Evolutionary conservation across 169 alveolate species (phyloP), one percentile per base, ranked within the genome.

Genomic region (Plasmodium chabaudi): DNA sequence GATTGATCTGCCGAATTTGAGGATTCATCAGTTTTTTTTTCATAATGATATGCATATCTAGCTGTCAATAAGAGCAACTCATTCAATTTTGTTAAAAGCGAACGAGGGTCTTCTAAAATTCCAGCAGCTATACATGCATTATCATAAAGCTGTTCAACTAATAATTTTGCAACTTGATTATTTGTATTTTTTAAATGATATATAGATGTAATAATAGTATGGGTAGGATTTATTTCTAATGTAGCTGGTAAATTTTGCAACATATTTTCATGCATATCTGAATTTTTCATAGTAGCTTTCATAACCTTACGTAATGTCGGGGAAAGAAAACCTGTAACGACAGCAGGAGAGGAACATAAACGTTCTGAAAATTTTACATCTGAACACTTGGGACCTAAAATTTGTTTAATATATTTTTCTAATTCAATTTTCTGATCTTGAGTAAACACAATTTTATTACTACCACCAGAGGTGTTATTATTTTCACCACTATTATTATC

Each of bases 91-190:
- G 92, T 93, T 84, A 96, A 93, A 93, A 96, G 93, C 15, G 95
- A 86, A n/a, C 97, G 92, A 9, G 98, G 98, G 56, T 96, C 98
- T 63, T 96, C 98, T 82, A 96, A 94, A 49, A 95, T 94, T 27
- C 98, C 98, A 9, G 98, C 98, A 5, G 98, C 98, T 49, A 96
- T 94, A 77, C 97, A 93, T 9, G 98, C 98, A 86, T 95, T 96
- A 94, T 96, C 98, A 65, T 88, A 95, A 10, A 96, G 93, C 93
- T 95, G 97, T 17, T 88, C 91, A 5, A 89, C 94, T 44, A 92
- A 87, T 12, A 93, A 93, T 93, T 93, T 92, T 4, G 97, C 95
- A 25, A 95, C 95, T 15, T 92, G 96, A 6, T 93, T 75, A 61
- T 94, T 93, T 13, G 89, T 59, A 59, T 87, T 86, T 77, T 91